These are phyloP conservation scores for Pyrenophora seminiperda DNA, from an alignment of 2,329 filamentous ascomycete species.

Conservation along the genomic window DNA sequence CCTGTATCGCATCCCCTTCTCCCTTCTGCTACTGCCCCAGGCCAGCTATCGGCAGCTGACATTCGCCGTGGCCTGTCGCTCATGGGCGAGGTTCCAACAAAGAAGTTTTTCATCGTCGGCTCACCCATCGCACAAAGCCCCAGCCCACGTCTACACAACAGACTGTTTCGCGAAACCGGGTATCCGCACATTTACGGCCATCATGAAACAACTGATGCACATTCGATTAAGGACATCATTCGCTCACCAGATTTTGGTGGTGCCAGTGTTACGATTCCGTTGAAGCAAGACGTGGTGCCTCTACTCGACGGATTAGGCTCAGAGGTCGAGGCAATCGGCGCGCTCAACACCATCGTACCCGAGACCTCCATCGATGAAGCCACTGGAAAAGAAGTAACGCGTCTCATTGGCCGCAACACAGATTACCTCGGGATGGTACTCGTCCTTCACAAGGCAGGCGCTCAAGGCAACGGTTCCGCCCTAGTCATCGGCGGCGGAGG, in stretches of 20 bases:
- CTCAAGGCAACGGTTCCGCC: slow-evolving; percentile 57
- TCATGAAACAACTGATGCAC: slow-evolving; percentile 72
- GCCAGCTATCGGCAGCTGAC: slow-evolving; percentile 87
- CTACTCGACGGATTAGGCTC: slow-evolving; percentile 79
- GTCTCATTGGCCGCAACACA: slow-evolving; percentile 85
- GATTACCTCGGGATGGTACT: slow-evolving; percentile 93
- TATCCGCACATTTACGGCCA: slow-evolving; percentile 82
- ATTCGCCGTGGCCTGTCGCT: slow-evolving; percentile 80
- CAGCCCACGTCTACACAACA: slow-evolving; percentile 89
- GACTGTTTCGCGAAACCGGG: slow-evolving; percentile 75
- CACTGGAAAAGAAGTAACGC: slow-evolving; percentile 51
- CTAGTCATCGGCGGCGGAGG: slow-evolving; percentile 91
- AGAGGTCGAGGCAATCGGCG: slow-evolving; percentile 82
- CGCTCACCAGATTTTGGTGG: slow-evolving; percentile 79
- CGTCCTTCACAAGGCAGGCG: slow-evolving; percentile 71
- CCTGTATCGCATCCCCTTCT: slow-evolving; percentile 88
- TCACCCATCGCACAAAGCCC: slow-evolving; percentile 80
- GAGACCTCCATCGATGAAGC: slow-evolving; percentile 45
- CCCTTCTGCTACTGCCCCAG: slow-evolving; percentile 92
- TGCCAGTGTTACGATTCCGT: slow-evolving; percentile 91
- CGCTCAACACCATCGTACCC: slow-evolving; percentile 90
- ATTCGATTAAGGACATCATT: slow-evolving; percentile 67
- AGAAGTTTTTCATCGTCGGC: slow-evolving; percentile 86
- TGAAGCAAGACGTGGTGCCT: slow-evolving; percentile 86
- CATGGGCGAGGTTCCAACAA: slow-evolving; percentile 76